A percentile compares a stretch with the other conserved stretches of the same genome.
phyloP scores from a whole-genome alignment of 768 basidiomycete species.

The Clathrus columnatus region DNA sequence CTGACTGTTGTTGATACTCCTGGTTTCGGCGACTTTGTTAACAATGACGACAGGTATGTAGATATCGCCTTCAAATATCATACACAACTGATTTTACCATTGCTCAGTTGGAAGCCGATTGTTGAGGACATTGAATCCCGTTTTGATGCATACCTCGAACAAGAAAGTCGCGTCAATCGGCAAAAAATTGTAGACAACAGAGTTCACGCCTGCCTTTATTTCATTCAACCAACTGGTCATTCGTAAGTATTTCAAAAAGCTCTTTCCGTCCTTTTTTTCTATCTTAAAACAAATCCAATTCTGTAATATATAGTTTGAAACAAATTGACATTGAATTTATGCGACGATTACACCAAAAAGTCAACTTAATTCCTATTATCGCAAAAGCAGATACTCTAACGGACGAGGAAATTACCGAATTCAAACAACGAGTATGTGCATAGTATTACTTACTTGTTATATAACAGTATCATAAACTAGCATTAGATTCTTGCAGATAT shows the following conservation, averaged over 20 bases:
- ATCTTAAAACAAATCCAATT: not conserved
- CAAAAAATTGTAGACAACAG: conserved; percentile 92
- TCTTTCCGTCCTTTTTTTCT: not conserved
- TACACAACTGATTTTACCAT: not conserved
- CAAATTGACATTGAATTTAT: conserved; percentile 99
- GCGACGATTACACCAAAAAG: conserved; percentile 92
- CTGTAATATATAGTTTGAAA: conserved; percentile 58
- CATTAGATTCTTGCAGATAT: conserved; percentile 85
- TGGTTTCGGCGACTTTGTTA: conserved; percentile 98
- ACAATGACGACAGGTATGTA: conserved; percentile 91
- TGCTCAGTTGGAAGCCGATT: conserved; percentile 89
- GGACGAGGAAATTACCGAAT: conserved; percentile 86
- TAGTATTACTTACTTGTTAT: conserved; percentile 1
- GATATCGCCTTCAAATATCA: conserved; percentile 7
- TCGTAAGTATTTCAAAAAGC: conserved; percentile 53
- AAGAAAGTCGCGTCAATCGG: conserved; percentile 97
- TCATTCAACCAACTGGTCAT: conserved; percentile 97
- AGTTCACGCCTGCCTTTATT: conserved; percentile 97
- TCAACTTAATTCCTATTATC: conserved; percentile 97
- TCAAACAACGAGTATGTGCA: conserved; percentile 77
- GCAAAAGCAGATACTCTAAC: conserved; percentile 98
- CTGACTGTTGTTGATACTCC: conserved; percentile 99
- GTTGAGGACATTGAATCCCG: conserved; percentile 97
- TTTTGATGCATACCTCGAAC: conserved; percentile 95
- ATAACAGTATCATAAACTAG: conserved; percentile 4